Evolutionary conservation across 108 stramenopile species (phyloP).

Genomic region (Discostella pseudostelligera): DNA sequence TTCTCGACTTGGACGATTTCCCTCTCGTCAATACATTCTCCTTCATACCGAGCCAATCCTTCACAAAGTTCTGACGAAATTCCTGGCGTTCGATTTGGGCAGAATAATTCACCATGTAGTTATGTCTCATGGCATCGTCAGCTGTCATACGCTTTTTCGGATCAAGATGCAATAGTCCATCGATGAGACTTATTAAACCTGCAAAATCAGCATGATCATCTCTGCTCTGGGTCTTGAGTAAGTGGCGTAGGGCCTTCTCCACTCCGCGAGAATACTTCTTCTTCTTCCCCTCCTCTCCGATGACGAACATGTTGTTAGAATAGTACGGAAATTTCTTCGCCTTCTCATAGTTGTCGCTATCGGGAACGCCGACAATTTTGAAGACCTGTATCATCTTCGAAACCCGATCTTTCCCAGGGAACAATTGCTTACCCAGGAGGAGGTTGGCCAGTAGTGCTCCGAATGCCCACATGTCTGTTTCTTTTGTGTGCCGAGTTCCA

Average conservation of each 20-base stretch:
- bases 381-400: conserved; percentile 60
- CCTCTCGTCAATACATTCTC: conserved; percentile 41
- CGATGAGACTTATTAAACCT: conserved; percentile 69
- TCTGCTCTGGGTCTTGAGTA: conserved; percentile 49
- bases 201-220: conserved; percentile 45
- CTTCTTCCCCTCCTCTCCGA: conserved; percentile 48
- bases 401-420: conserved; percentile 68
- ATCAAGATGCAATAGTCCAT: conserved; percentile 74
- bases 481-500: conserved; percentile 68
- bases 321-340: conserved; percentile 73
- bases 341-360: conserved; percentile 54
- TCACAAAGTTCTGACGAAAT: conserved; percentile 66
- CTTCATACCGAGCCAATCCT: conserved; percentile 77
- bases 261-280: conserved; percentile 83
- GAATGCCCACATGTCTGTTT: conserved; percentile 85
- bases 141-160: conserved; percentile 75
- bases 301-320: conserved; percentile 40
- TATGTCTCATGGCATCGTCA: conserved; percentile 66
- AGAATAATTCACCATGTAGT: conserved; percentile 48
- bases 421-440: conserved; percentile 75
- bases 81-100: conserved; percentile 35
- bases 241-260: conserved; percentile 61
- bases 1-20: conserved; percentile 31
- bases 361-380: conserved; percentile 78
- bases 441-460: conserved; percentile 76